phyloP scores from a whole-genome alignment of 257 asterid genomes.

The Solanum lycopersicoides region DNA sequence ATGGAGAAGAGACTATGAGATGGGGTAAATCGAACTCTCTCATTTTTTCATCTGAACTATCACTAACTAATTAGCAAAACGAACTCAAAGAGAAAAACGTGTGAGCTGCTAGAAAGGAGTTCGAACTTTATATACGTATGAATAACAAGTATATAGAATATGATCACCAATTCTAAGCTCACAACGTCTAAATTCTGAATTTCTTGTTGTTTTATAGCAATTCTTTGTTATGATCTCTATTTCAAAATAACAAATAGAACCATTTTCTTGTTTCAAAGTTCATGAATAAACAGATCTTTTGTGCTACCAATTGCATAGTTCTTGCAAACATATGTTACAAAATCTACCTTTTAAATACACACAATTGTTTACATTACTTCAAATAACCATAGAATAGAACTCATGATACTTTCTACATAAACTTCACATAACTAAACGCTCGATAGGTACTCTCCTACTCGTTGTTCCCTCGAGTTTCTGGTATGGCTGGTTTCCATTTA shows the following conservation, averaged over 20 bases:
- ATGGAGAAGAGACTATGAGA: not conserved
- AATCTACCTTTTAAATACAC: not conserved
- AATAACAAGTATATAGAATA: not conserved
- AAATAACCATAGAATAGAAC: not conserved
- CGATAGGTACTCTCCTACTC: not conserved
- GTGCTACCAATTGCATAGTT: not conserved
- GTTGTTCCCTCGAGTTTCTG: not conserved
- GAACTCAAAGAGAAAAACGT: not conserved
- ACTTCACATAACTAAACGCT: not conserved
- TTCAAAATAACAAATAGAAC: not conserved
- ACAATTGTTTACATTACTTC: not conserved
- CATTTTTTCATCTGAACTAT: too few species aligned
- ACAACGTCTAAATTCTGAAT: not conserved
- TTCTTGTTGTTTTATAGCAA: too few species aligned
- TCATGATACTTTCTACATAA: not conserved
- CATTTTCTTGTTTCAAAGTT: not conserved
- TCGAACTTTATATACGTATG: not conserved
- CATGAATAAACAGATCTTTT: not conserved
- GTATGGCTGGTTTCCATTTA: not conserved
- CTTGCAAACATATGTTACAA: not conserved
- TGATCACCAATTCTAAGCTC: too few species aligned
- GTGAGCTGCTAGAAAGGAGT: not conserved
- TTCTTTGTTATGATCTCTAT: not conserved
- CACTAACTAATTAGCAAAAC: too few species aligned
- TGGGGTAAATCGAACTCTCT: not conserved